phyloP scores from a whole-genome alignment of 768 basidiomycete species.

The Pholiota microspora region DNA sequence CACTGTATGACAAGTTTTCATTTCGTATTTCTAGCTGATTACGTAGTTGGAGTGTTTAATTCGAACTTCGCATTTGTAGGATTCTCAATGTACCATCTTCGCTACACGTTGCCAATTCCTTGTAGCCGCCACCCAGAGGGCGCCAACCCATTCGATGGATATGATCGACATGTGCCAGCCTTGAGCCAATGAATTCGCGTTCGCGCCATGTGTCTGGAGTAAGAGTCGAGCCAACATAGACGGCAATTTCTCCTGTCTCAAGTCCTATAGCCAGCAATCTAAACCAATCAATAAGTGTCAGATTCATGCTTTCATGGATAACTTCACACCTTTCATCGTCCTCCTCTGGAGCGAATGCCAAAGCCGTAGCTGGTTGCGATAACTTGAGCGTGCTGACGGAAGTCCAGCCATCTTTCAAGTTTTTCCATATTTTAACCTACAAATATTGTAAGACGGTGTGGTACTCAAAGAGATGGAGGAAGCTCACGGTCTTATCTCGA shows the following conservation, averaged over 20 bases:
- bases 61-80: constrained; percentile 55
- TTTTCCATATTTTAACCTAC: constrained; percentile 85
- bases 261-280: constrained; percentile 79
- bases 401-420: constrained; percentile 48
- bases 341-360: constrained; percentile 49
- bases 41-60: constrained; percentile 40
- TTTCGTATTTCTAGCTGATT: constrained; percentile 38
- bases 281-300: constrained; percentile 6
- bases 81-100: constrained; percentile 92
- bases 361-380: constrained; percentile 78
- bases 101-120: constrained; percentile 80
- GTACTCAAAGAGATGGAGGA: neutral
- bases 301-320: neutral
- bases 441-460: neutral
- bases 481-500: constrained; percentile 85
- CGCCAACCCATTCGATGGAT: constrained; percentile 85
- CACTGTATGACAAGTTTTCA: constrained; percentile 67
- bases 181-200: constrained; percentile 42
- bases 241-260: constrained; percentile 73
- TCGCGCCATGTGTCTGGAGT: constrained; percentile 44
- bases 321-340: constrained; percentile 37
- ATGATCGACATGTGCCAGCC: constrained; percentile 68
- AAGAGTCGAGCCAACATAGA: constrained; percentile 46
- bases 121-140: constrained; percentile 35
- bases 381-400: constrained; percentile 61